Evolutionary conservation across 495 filamentous ascomycete species (phyloP).

Genomic region (Penicillium nucicola): DNA sequence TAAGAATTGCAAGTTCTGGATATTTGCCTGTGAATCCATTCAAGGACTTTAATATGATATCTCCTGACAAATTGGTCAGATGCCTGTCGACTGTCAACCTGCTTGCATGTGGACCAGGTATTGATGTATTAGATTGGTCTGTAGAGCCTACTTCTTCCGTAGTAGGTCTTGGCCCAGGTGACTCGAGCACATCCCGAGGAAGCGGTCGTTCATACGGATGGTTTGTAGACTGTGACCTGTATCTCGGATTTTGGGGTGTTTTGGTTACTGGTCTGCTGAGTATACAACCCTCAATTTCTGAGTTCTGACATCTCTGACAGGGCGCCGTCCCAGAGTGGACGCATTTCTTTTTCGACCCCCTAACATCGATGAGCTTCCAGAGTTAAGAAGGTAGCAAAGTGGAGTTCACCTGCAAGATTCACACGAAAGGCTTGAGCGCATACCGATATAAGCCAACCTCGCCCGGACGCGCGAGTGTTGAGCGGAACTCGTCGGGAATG

Average conservation of each 20-base stretch:
- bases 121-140: too few species aligned
- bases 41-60: constrained; percentile 12
- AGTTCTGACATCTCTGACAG: constrained; percentile 16
- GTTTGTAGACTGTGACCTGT: neutral
- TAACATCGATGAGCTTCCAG: neutral
- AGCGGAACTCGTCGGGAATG: neutral
- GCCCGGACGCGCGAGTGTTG: too few species aligned
- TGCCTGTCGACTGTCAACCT: constrained; percentile 2
- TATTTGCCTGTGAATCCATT: constrained; percentile 19
- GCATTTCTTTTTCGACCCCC: constrained; percentile 21
- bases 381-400: neutral
- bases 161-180: too few species aligned
- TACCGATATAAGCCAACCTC: neutral
- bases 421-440: constrained; percentile 18
- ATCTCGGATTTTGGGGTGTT: neutral
- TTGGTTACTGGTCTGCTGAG: constrained; percentile 10
- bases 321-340: constrained; percentile 14
- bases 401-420: constrained; percentile 13
- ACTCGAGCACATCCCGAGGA: too few species aligned
- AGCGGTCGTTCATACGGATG: neutral
- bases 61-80: neutral
- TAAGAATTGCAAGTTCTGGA: constrained; percentile 16
- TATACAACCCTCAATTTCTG: constrained; percentile 8
- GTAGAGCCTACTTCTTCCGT: too few species aligned
- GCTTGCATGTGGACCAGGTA: too few species aligned